These are phyloP conservation scores for Termitomyces sp. DNA, from an alignment of 768 basidiomycete species.

Conservation along the genomic window DNA sequence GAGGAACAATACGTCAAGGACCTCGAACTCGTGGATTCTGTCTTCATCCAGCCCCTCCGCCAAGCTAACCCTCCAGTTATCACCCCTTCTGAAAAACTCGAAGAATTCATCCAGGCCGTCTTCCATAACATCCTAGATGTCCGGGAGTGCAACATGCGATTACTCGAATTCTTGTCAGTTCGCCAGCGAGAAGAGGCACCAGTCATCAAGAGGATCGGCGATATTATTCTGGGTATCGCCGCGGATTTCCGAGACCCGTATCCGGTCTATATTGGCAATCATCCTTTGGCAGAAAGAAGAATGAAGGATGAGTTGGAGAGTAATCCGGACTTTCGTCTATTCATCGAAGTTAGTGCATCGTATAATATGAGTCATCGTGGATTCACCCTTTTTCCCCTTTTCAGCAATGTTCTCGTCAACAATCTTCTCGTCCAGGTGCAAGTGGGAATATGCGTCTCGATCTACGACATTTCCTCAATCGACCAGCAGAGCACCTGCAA, in stretches of 20 bases:
- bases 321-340: conserved; percentile 79
- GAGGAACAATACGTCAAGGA: conserved; percentile 91
- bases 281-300: conserved; percentile 80
- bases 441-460: conserved; percentile 44
- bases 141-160: conserved; percentile 69
- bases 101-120: conserved; percentile 81
- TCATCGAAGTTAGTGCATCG: conserved; percentile 65
- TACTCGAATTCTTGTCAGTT: conserved; percentile 82
- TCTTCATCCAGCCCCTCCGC: conserved; percentile 48
- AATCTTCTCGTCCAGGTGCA: conserved; percentile 33
- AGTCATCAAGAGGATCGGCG: conserved; percentile 80
- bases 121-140: conserved; percentile 87
- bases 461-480: conserved; percentile 72
- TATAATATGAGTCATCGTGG: neutral
- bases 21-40: conserved; percentile 75
- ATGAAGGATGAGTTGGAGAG: conserved; percentile 82
- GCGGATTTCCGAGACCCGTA: conserved; percentile 85
- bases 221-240: conserved; percentile 83
- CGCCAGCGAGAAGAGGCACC: conserved; percentile 83
- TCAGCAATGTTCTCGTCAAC: conserved; percentile 42
- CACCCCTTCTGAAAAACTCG: conserved; percentile 47
- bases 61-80: conserved; percentile 39
- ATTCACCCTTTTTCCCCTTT: neutral
- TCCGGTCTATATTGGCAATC: conserved; percentile 79
- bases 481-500: conserved; percentile 81